Evolutionary conservation across 805 yeast species (phyloP).

Genomic region (Yamadazyma akitaensis): DNA sequence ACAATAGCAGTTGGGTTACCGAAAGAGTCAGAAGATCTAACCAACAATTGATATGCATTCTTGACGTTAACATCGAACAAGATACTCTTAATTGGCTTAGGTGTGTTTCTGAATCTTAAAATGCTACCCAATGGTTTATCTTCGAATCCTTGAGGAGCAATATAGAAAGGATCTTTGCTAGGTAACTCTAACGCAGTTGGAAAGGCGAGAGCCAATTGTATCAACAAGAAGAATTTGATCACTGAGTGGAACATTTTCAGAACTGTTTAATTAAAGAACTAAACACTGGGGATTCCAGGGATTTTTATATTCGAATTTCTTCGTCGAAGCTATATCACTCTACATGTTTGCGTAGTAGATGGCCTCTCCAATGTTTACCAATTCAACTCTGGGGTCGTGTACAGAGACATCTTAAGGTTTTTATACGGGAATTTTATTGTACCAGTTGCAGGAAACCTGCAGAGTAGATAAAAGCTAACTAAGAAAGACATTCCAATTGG

Average conservation of each 20-base stretch:
- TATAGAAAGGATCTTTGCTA: slow-evolving; percentile 23
- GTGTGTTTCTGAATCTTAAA: slow-evolving; percentile 19
- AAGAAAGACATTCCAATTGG: no score
- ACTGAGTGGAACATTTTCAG: background rate
- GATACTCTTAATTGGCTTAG: slow-evolving; percentile 17
- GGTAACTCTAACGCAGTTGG: slow-evolving; percentile 11
- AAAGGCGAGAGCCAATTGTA: slow-evolving; percentile 1
- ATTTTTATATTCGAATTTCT: no score
- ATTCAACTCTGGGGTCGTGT: no score
- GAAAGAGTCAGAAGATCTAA: slow-evolving; percentile 20
- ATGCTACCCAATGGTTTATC: slow-evolving; percentile 20
- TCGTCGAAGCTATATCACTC: no score
- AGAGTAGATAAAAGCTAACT: no score
- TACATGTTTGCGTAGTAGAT: no score
- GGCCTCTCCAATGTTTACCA: no score
- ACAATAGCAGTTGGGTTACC: slow-evolving; percentile 25
- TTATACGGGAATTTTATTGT: no score
- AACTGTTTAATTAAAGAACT: background rate
- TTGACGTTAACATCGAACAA: slow-evolving; percentile 19
- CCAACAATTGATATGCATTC: slow-evolving; percentile 22
- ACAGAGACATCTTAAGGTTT: no score
- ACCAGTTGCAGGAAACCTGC: no score
- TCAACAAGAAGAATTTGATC: slow-evolving; percentile 5
- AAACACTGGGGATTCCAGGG: no score
- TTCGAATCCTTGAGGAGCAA: slow-evolving; percentile 22